Evolutionary conservation across 176 grass and related monocot species (phyloP), one percentile per base, ranked within the genome.

Genomic region (Cenchrus fungigraminus): DNA sequence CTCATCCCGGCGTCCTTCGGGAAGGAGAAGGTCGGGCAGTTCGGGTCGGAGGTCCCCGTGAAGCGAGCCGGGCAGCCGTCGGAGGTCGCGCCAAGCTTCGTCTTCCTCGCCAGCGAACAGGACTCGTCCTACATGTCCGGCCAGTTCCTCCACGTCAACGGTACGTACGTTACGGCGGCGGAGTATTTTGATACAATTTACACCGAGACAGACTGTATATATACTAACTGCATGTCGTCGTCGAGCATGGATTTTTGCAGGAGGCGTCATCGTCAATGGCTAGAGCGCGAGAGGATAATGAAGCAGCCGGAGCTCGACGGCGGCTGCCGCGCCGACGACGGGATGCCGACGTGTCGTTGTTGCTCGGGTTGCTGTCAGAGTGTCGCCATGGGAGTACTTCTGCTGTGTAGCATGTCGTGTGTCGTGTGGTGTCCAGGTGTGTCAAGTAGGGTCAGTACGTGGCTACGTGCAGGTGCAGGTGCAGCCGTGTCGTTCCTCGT

Each of bases 111-210:
- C 63, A 79, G 58, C 81, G 85, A 90, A 10, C 83, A 83, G 50
- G 95, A 98, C 62, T 87, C 95, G 0, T 93, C 91, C 4, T 92
- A 98, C 76, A 83, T 98, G 17, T 79, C 95, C 16, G 95, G 92
- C 0, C 95, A 98, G 88, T 71, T 95, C 52, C 17, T 98, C 77
- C 95, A 98, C 46, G 87, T 91, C 42, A 98, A 98, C 55, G 95
- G 95, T 92, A 78, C 3, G 85, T 77, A 2, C 83, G 22, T 87
- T 59, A 8, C 6, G 8, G 7, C 65, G 53, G 3, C 11, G 4
- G 37, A 40, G 37, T 40, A 40, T 40, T 40, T 40, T 40, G 12
- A 8, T 40, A 40, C 37, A 40, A 40, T 40, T 40, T 2, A 40
- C 37, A 40, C 37, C 37, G 37, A 40, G 37, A 40, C 37, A 32